Evolutionary conservation across 169 alveolate species (phyloP), one percentile per base, ranked within the genome.

Genomic region (Amoebophrya sp.): DNA sequence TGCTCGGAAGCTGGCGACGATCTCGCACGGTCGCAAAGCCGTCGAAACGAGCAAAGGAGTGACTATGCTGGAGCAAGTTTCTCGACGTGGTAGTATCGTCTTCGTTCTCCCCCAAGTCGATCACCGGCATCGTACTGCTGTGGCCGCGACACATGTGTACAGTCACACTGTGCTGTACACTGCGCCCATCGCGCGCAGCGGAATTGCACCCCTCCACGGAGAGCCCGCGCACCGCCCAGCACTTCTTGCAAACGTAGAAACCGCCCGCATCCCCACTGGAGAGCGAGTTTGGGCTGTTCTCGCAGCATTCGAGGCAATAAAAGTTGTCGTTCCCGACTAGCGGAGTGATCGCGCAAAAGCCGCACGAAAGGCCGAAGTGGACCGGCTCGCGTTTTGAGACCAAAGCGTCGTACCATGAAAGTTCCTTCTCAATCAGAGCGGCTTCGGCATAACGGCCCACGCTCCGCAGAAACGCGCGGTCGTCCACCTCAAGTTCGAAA

Each of bases 401-500:
- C 83, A 65, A 18, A 29, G 83, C 83, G 39, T 29, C 18, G 26
- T 26, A 65, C 83, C 83, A 65, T 29, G 18, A 36, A 29, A 1
- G 10, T 18, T 65, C 83, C 33, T 65, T 36, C 33, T 65, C 83
- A 29, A 65, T 1, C 83, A 65, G 33, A 29, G 83, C 83, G 36
- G 83, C 83, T 36, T 65, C 83, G 39, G 33, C 83, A 36, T 65
- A 36, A 10, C 83, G 83, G 83, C 83, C 83, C 12, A 65, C 83
- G 83, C 33, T 6, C 33, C 83, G 12, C 83, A 65, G n/a, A 36
- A 65, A 65, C 83, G 12, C n/a, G 83, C 33, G 39, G 26, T 65
- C 83, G 36, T 65, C 83, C 83, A 65, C 83, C 26, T 65, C 83
- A 29, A 65, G 83, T 26, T 65, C 83, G 83, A 65, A 65, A 1